Evolutionary conservation across 2,329 filamentous ascomycete genomes (phyloP).

Genomic region (Aspergillus tanneri): DNA sequence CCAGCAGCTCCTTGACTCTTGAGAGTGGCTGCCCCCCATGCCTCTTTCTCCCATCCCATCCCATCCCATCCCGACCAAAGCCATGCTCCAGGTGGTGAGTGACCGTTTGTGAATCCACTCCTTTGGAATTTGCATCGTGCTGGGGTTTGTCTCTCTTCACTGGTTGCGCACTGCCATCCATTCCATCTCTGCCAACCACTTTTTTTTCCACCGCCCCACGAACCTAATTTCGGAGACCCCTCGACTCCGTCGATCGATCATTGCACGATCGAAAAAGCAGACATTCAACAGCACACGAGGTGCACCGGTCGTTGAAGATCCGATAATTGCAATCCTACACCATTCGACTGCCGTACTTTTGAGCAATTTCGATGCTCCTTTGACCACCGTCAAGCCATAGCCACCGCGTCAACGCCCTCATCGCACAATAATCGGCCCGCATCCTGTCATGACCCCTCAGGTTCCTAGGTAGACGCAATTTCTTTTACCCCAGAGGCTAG

Average conservation of each 20-base stretch:
- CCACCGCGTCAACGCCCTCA: conserved; percentile 26
- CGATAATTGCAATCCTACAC: not conserved
- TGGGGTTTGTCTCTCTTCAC: not conserved
- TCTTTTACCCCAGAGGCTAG: not conserved
- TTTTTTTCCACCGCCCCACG: conserved; percentile 27
- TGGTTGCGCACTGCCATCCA: not conserved
- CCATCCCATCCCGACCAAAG: not conserved
- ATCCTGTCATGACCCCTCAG: conserved; percentile 33
- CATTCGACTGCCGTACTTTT: not conserved
- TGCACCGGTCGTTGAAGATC: not conserved
- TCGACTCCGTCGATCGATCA: conserved; percentile 24
- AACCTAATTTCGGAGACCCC: conserved; percentile 28
- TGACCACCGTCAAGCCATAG: not conserved
- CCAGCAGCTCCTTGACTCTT: not conserved
- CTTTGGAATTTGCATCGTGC: not conserved
- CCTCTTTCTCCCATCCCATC: not conserved
- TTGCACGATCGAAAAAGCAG: too few relatives aligned
- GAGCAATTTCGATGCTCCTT: not conserved
- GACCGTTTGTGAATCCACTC: conserved; percentile 5
- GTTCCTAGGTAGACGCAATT: conserved; percentile 23
- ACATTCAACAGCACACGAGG: too few relatives aligned
- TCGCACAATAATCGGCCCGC: conserved; percentile 38
- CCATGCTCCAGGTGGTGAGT: conserved; percentile 2
- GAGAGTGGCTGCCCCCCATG: not conserved
- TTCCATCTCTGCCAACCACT: conserved; percentile 6